These are phyloP conservation scores for Eucalyptus marginata DNA, from an alignment of 345 rosid species.

Conservation along the genomic window DNA sequence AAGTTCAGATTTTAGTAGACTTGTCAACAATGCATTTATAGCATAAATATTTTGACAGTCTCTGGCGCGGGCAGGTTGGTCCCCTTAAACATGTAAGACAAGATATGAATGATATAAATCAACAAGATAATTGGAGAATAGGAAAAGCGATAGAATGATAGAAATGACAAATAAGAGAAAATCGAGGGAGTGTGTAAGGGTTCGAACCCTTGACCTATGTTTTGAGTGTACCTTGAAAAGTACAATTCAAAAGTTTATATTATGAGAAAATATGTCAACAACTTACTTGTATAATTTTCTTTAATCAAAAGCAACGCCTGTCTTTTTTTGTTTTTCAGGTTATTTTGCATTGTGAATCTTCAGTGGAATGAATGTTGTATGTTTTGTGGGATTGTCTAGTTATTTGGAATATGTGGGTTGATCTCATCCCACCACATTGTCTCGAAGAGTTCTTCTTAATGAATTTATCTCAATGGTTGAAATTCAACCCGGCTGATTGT, in stretches of 20 bases:
- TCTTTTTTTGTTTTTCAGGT: neutral
- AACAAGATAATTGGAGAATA: neutral
- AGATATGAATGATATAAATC: neutral
- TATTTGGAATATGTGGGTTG: too few species aligned
- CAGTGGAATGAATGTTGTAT: too few species aligned
- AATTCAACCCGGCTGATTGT: too few species aligned
- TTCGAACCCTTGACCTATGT: neutral
- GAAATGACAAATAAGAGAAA: neutral
- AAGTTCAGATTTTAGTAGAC: neutral
- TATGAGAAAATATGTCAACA: neutral
- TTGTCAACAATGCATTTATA: neutral
- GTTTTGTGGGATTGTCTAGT: too few species aligned
- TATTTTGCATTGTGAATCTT: too few species aligned
- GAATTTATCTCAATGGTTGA: too few species aligned
- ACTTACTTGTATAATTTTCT: neutral
- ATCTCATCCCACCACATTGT: too few species aligned
- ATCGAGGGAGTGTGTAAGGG: neutral
- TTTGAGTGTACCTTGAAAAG: neutral
- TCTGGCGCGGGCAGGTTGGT: neutral
- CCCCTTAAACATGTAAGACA: neutral
- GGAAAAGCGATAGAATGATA: neutral
- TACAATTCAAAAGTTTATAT: neutral
- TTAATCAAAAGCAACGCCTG: neutral
- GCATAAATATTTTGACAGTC: neutral
- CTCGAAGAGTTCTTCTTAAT: too few species aligned